Evolutionary conservation across 1,284 basidiomycete species (phyloP).

Genomic region (Malassezia psittaci): DNA sequence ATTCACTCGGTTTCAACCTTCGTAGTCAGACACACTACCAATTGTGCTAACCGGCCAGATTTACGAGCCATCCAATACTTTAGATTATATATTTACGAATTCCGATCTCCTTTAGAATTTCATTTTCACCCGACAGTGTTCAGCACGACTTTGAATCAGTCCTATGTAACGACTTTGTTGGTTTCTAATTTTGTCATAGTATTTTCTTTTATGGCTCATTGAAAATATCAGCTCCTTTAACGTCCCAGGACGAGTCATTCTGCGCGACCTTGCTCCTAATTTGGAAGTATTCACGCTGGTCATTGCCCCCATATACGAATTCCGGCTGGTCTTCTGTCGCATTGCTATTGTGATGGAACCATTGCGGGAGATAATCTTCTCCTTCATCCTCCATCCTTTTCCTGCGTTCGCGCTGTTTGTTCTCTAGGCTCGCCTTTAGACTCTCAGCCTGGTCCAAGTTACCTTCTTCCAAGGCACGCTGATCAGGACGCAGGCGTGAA

Average conservation of each 20-base stretch:
- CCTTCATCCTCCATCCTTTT: slow-evolving; percentile 48
- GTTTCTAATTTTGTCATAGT: too few relatives aligned
- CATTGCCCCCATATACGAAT: slow-evolving; percentile 33
- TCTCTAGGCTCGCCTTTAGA: slow-evolving; percentile 67
- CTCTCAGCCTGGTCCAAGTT: slow-evolving; percentile 64
- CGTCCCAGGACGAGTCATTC: background rate
- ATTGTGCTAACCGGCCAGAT: slow-evolving; percentile 20
- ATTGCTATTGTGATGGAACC: slow-evolving; percentile 24
- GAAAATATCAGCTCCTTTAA: slow-evolving; percentile 2
- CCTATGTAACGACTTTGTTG: too few relatives aligned
- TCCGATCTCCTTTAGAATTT: too few relatives aligned
- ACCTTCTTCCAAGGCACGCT: slow-evolving; percentile 73
- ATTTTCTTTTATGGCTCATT: background rate
- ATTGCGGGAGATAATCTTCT: slow-evolving; percentile 22
- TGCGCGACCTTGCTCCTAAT: background rate
- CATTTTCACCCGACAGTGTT: too few relatives aligned
- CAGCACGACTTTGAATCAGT: too few relatives aligned
- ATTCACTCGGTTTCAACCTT: slow-evolving; percentile 5
- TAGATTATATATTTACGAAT: background rate
- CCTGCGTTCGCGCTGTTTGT: slow-evolving; percentile 49
- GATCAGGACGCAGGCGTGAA: slow-evolving; percentile 73
- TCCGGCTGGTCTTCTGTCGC: slow-evolving; percentile 20
- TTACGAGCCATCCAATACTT: background rate
- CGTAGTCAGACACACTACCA: slow-evolving; percentile 26
- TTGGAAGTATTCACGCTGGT: slow-evolving; percentile 30